Evolutionary conservation across 2,329 filamentous ascomycete species (phyloP), one percentile per base, ranked within the genome.

Genomic region (Biscogniauxia marginata): DNA sequence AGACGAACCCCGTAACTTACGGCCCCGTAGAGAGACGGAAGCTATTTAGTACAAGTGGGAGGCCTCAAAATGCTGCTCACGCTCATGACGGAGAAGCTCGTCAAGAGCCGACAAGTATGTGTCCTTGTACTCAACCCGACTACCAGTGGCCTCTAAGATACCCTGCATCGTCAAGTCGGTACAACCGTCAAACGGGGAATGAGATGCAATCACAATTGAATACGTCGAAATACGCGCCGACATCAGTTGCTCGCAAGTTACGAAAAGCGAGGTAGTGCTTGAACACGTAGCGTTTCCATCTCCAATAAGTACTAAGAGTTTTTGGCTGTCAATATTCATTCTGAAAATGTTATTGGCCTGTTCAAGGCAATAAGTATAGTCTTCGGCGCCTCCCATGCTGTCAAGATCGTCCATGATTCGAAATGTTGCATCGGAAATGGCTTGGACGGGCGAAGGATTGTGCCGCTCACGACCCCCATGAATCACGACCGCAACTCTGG

Each of bases 231-330:
- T 53, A 18, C 18, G 1, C 7, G 3, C 8, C 1, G 43, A 49
- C 3, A 22, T 43, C 2, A 60, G 22, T 16, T 52, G 13, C 16
- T 49, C 34, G 47, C 47, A 57, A 16, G 18, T 21, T 16, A 18
- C 21, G 11, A 16, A 11, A 23, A 53, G 22, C 7, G 21, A 16
- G 13, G 46, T 11, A 2, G 2, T 21, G 18, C 44, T 20, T 46
- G 46, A 55, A 23, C 52, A 43, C 3, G 3, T 9, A 11, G 52
- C 57, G 3, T 53, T 4, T 25, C 57, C 57, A 24, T 60, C 57
- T 22, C 57, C 57, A 20, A 60, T 57, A n/a, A 60, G 55, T 22
- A 60, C 11, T 8, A 60, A 8, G 4, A 57, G 46, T 6, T 46
- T 48, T 9, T 51, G 44, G 49, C 47, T 55, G 22, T 39, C 20